Evolutionary conservation across 805 yeast genomes (phyloP).

Genomic region (Metschnikowia continentalis): DNA sequence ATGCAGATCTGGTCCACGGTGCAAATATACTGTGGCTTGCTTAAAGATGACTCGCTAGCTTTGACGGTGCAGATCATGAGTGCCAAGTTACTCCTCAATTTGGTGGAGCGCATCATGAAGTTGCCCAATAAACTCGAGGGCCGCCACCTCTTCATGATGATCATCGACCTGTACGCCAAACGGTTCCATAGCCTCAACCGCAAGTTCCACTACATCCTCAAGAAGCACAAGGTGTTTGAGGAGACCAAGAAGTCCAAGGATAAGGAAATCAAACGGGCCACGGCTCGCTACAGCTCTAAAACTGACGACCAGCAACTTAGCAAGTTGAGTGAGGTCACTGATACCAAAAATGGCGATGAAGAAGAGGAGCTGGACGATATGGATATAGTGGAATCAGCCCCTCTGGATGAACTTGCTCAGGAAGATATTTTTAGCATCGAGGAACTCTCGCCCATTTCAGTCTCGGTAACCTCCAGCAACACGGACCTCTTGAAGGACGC

Average conservation of each 20-base stretch:
- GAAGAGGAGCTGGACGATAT: conserved; percentile 11
- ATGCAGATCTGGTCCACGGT: conserved; percentile 87
- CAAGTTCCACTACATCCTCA: conserved; percentile 62
- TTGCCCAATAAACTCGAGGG: conserved; percentile 78
- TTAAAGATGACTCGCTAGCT: conserved; percentile 78
- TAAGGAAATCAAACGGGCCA: conserved; percentile 40
- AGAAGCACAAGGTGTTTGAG: conserved; percentile 54
- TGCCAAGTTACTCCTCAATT: conserved; percentile 80
- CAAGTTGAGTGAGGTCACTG: neutral
- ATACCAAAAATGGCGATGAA: neutral
- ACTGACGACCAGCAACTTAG: conserved; percentile 2
- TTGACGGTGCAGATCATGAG: conserved; percentile 94
- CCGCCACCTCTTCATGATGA: conserved; percentile 76
- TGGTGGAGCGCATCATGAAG: conserved; percentile 84
- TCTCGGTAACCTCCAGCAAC: conserved; percentile 40
- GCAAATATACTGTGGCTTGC: conserved; percentile 69
- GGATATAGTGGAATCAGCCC: conserved; percentile 15
- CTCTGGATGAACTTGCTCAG: conserved; percentile 6
- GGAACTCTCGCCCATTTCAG: conserved; percentile 52
- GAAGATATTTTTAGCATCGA: conserved; percentile 33
- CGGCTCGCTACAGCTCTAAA: conserved; percentile 34
- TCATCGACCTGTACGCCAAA: conserved; percentile 83
- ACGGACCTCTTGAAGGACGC: conserved; percentile 83
- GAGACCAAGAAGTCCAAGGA: conserved; percentile 36
- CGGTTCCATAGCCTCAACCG: conserved; percentile 73